Percentiles rank a stretch among this genome's conserved stretches.
Conservation (phyloP, 176 grass and related monocot genomes). For the Poa pratensis region DNA sequence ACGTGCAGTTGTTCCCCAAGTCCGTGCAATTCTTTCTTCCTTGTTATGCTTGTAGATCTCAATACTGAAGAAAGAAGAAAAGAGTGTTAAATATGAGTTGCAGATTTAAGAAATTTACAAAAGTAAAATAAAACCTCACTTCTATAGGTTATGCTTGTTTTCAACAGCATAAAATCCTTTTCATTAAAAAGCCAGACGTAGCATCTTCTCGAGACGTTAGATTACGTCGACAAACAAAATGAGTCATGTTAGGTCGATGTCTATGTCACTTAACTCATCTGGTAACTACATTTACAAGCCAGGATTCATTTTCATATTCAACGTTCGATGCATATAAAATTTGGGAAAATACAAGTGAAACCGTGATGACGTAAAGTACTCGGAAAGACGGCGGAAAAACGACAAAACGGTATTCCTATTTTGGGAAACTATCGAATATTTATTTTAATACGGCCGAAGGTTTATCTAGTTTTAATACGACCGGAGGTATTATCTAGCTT, state of each 20-base stretch:
- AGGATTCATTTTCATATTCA: neutral
- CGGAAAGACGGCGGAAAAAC: neutral
- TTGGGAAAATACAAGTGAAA: neutral
- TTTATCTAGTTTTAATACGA: neutral
- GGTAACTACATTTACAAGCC: too few relatives aligned
- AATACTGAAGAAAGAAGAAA: slow-evolving; percentile 63
- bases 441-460: slow-evolving; percentile 29
- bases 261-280: slow-evolving; percentile 5
- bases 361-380: neutral
- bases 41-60: slow-evolving; percentile 99
- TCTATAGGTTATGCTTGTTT: slow-evolving; percentile 13
- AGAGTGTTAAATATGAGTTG: slow-evolving; percentile 17
- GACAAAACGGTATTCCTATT: neutral
- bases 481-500: neutral
- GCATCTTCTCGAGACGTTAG: slow-evolving; percentile 5
- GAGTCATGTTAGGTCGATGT: neutral
- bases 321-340: neutral
- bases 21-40: slow-evolving; percentile 98
- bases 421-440: neutral
- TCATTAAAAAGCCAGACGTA: neutral
- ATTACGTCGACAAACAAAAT: neutral
- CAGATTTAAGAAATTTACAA: neutral
- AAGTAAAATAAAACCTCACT: slow-evolving; percentile 2
- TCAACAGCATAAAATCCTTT: neutral
- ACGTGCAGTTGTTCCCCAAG: slow-evolving; percentile 87